Percentiles rank a stretch among this genome's conserved stretches.
Evolutionary conservation across 768 basidiomycete genomes (phyloP).

Genomic region (Trametes maxima): DNA sequence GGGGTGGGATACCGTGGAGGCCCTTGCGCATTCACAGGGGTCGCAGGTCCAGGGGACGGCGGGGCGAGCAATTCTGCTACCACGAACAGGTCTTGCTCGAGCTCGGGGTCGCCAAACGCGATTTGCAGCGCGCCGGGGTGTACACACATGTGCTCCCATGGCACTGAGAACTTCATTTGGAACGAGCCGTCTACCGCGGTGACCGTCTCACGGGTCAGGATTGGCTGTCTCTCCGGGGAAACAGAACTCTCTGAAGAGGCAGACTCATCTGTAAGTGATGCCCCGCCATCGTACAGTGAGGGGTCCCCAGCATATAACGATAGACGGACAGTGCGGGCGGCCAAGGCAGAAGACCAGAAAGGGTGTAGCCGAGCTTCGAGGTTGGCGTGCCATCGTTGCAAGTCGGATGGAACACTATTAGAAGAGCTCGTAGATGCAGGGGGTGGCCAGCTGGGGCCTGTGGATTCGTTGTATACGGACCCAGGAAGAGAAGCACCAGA

Average conservation of each 20-base stretch:
- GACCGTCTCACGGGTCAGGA: conserved; percentile 50
- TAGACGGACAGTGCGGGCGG: conserved; percentile 63
- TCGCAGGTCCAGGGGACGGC: conserved; percentile 37
- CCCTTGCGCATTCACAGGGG: conserved; percentile 5
- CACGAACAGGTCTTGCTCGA: conserved; percentile 54
- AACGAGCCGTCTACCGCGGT: conserved; percentile 79
- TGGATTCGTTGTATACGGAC: conserved; percentile 6
- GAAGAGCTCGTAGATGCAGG: neutral
- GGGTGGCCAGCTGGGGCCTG: neutral
- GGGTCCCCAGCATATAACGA: conserved; percentile 55
- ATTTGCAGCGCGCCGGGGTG: conserved; percentile 62
- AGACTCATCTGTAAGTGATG: conserved; percentile 28
- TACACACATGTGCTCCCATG: conserved; percentile 68
- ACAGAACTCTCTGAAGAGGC: conserved; percentile 21
- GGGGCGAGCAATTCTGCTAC: conserved; percentile 50
- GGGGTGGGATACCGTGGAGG: neutral
- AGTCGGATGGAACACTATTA: conserved; percentile 25
- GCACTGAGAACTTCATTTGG: conserved; percentile 58
- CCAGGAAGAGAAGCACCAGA: conserved; percentile 12
- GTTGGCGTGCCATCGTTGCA: conserved; percentile 68
- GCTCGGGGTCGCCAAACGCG: conserved; percentile 51
- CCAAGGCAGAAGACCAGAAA: conserved; percentile 78
- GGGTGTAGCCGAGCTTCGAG: conserved; percentile 74
- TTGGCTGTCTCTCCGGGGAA: conserved; percentile 42
- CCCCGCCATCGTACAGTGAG: conserved; percentile 10